These are phyloP conservation scores for Cutaneotrichosporon arboriforme DNA, from an alignment of 1,284 basidiomycete genomes.

Conservation along the genomic window DNA sequence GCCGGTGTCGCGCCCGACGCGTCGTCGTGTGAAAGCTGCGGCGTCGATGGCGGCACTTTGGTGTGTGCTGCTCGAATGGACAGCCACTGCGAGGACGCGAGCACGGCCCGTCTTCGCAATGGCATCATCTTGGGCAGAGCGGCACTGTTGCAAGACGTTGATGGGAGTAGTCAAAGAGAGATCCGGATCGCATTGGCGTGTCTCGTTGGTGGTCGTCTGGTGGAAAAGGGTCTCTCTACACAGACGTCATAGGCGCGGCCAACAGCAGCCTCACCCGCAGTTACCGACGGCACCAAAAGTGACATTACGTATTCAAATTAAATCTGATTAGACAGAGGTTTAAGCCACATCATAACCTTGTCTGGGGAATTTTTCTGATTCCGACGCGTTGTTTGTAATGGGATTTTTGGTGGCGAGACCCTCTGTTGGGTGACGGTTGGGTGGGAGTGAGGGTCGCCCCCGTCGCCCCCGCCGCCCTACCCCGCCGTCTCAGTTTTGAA, in stretches of 20 bases:
- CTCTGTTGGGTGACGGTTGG: not conserved
- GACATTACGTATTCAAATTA: no score
- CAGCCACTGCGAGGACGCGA: conserved; percentile 7
- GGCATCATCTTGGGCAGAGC: conserved; percentile 9
- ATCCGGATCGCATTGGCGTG: no score
- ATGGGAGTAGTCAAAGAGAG: no score
- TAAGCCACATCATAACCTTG: not conserved
- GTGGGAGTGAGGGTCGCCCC: not conserved
- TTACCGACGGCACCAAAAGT: no score
- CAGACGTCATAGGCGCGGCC: no score
- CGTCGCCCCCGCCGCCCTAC: not conserved
- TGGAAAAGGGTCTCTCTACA: no score
- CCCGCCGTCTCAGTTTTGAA: conserved; percentile 1
- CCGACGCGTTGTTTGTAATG: not conserved
- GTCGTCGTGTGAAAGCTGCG: not conserved
- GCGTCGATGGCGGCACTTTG: not conserved
- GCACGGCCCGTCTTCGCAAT: conserved; percentile 7
- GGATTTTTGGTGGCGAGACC: not conserved
- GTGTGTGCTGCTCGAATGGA: not conserved
- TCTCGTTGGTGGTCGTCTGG: no score
- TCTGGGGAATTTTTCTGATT: not conserved
- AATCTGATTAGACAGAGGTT: no score
- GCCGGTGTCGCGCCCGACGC: no score
- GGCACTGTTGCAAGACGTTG: no score
- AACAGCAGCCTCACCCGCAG: no score